Evolutionary conservation across 176 grass and related monocot species (phyloP), one percentile per base, ranked within the genome.

Genomic region (Phyllostachys edulis): DNA sequence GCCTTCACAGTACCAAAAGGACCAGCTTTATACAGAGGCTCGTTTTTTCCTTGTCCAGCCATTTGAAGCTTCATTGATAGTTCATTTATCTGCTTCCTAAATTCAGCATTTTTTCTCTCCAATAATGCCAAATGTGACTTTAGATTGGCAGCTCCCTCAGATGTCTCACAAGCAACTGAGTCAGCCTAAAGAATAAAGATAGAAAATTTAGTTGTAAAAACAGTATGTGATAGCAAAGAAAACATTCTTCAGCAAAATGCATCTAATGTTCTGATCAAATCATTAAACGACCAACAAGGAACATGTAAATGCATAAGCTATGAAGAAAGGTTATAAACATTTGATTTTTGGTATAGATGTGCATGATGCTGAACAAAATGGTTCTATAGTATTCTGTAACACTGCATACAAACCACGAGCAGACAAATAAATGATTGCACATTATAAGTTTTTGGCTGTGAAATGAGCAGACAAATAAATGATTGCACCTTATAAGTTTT

Each of bases 1-100:
- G 83, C 88, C 81, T 92, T 99, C 68, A 99, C 97, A 63, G 97
- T 92, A 74, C 91, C 93, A 89, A 99, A 96, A n/a, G 91, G 81
- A 77, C 97, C 91, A 67, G 86, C 93, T 66, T 84, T 94, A 50
- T 82, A 87, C 7, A 76, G 81, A 65, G 37, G 79, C 78, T 86
- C 73, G 5, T 80, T 57, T 75, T 86, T 91, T 65, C 88, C 90
- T 81, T 96, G 91, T 32, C 81, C 91, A 83, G 78, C 82, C 65
- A 90, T 59, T 80, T 96, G 91, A 81, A 99, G 86, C n/a, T 92
- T 94, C 86, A 75, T 86, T 39, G 67, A 92, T 64, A 96, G 76
- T 55, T 90, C 93, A 63, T 71, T 90, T 50, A 99, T 81, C 80
- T 92, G 86, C 78, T 89, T 94, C 85, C 61, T 99, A 54, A 91